Evolutionary conservation across 2,329 filamentous ascomycete genomes (phyloP), one percentile per base, ranked within the genome.

Genomic region (Lojkania enalia): DNA sequence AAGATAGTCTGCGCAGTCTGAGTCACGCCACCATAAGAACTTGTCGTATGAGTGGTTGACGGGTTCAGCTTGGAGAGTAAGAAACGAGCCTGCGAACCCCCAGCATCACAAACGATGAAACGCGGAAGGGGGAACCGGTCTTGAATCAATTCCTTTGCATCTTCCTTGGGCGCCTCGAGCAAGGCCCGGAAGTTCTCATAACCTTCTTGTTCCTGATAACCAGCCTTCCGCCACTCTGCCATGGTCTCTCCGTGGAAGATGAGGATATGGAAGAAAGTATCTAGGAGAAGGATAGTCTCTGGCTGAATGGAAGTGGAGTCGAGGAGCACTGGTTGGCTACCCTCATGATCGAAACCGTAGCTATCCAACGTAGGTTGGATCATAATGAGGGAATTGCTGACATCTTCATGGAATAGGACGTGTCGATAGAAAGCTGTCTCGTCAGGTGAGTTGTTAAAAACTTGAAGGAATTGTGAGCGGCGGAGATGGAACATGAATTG

Each of bases 401-500:
- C 90, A 71, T 97, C 94, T 71, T 99, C 94, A 62, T 97, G 91
- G 69, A 97, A 95, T 53, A 99, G 79, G 2, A 99, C 90, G 66
- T 99, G 94, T 49, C 94, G 83, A 69, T 97, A 96, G 73, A 99
- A 99, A n/a, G 94, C 94, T 18, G 94, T 99, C 73, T 99, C 94
- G 61, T 99, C 94, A 5, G 94, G 94, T 0, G 92, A 97, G 72
- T 97, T 99, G 78, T 99, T 99, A 82, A 99, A 99, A 45, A 99
- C 91, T 67, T 99, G 94, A 54, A 99, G 74, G 77, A 99, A 99
- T 71, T 97, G 94, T 72, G 90, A 96, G 71, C 94, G 84, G 60
- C 94, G 87, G 49, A 99, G 81, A 71, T 99, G 94, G 79, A 99
- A 99, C 94, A 99, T 99, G 75, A 99, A 99, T 69, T 99, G 94